Base-by-base conservation (phyloP, 2,329 filamentous ascomycete genomes). In the Scytalidium sp. region DNA sequence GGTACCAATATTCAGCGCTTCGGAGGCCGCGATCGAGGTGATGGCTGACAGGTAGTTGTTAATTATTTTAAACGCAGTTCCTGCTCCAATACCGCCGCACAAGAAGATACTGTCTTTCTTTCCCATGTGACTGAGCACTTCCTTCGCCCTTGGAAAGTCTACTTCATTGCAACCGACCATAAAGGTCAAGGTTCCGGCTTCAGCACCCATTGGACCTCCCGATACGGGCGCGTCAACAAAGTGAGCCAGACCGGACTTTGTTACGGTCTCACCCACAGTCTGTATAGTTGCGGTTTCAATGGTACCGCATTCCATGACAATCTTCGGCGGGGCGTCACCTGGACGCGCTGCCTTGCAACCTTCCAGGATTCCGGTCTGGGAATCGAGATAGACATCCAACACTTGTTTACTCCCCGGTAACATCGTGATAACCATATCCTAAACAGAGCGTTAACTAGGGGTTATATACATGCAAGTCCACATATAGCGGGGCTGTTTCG, bases 241-340 rank as follows among this genome's bases (percentile, higher is more conserved):
- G 7, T 75, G 76, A 7, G 50, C 47, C 3, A 53, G 45, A 15
- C 41, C 32, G 4, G 52, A 49, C 13, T 49, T 40, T 8, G 32
- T 36, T 2, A 57, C 44, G 9, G 46, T 40, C 9, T 50, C 47
- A 9, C 32, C 42, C 7, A 58, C 53, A 3, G 51, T 49, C 3
- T 47, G 29, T 1, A 80, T 84, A 2, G 83, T 84, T 49, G 75
- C 75, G 0, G 84, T 82, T 63, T 89, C 85, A 59, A 90, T 89
- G 2, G 86, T 89, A 8, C 84, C 88, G 58, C 80, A 85, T 64
- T 89, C 86, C 56, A 90, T 85, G 61, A 88, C 85, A 17, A 88
- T 70, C n/a, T 72, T 51, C 7, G 41, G 48, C 9, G 47, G 44
- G 4, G 42, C n/a, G 22, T 46, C 49, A 7, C 53, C 41, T 4